phyloP scores from a whole-genome alignment of 352 stramenopile species.

The Albugo candida region DNA sequence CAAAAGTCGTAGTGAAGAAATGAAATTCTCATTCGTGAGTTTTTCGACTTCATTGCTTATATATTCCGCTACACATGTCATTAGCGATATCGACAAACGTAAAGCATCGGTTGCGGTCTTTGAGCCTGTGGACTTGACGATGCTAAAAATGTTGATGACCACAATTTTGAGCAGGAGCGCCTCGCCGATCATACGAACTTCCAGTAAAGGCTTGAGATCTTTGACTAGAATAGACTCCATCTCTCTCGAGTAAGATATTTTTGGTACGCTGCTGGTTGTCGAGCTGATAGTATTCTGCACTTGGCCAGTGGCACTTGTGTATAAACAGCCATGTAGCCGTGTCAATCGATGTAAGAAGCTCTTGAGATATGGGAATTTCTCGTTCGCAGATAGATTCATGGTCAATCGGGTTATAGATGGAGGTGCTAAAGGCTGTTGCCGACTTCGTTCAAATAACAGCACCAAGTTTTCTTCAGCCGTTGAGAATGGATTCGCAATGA shows the following conservation, averaged over 20 bases:
- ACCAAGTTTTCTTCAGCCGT: slow-evolving; percentile 79
- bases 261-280: not conserved
- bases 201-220: slow-evolving; percentile 32
- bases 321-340: slow-evolving; percentile 70
- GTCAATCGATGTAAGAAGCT: slow-evolving; percentile 75
- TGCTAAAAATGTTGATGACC: slow-evolving; percentile 47
- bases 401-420: slow-evolving; percentile 16
- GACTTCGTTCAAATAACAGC: slow-evolving; percentile 74
- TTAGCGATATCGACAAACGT: slow-evolving; percentile 23
- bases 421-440: slow-evolving; percentile 36
- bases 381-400: slow-evolving; percentile 24
- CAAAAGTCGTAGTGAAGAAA: slow-evolving; percentile 16
- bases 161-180: slow-evolving; percentile 59
- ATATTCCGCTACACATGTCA: slow-evolving; percentile 14
- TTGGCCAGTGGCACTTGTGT: slow-evolving; percentile 22
- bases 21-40: too few relatives aligned
- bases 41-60: not conserved
- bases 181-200: slow-evolving; percentile 41
- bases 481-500: slow-evolving; percentile 69
- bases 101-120: slow-evolving; percentile 17
- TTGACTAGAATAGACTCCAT: slow-evolving; percentile 47
- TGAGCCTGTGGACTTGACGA: not conserved
- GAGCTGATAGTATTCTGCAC: not conserved
- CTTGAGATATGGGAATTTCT: slow-evolving; percentile 75
- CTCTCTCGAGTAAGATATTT: slow-evolving; percentile 15